A percentile compares a stretch with the other conserved stretches of the same genome.
Conservation (phyloP, 129 eudicot genomes). For the Silybum marianum region DNA sequence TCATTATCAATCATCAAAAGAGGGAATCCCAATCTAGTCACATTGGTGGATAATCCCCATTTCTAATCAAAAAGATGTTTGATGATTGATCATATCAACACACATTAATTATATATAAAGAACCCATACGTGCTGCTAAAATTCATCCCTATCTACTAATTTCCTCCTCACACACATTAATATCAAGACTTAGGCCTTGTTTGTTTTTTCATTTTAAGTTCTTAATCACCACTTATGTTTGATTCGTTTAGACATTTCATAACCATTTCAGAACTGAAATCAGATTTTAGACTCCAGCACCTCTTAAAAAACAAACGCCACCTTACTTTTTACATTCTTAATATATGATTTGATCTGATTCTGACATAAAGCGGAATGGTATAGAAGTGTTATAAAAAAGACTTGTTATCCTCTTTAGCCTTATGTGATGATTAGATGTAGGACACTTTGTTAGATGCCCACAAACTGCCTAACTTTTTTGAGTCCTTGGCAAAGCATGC, state of each 20-base stretch:
- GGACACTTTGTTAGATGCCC: slow-evolving; percentile 34
- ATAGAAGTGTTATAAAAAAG: neutral
- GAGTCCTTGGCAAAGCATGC: slow-evolving; percentile 20
- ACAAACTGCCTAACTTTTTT: slow-evolving; percentile 33
- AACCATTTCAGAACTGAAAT: no score
- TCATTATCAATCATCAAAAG: neutral
- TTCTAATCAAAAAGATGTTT: neutral
- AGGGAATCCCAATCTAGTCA: neutral
- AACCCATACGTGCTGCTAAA: no score
- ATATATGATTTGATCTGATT: neutral
- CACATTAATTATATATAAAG: neutral
- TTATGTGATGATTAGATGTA: slow-evolving; percentile 17
- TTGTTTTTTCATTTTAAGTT: no score
- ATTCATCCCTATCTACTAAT: no score
- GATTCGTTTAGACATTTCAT: no score
- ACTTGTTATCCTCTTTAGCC: neutral
- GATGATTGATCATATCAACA: neutral
- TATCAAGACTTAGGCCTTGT: neutral
- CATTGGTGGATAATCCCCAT: neutral
- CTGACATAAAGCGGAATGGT: no score
- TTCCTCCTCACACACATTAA: no score
- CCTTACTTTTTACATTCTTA: no score
- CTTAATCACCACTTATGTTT: no score
- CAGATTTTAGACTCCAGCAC: no score
- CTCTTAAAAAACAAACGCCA: no score